Evolutionary conservation across 75 land plant genomes (phyloP), one percentile per base, ranked within the genome.

Genomic region (Selaginella moellendorffii): DNA sequence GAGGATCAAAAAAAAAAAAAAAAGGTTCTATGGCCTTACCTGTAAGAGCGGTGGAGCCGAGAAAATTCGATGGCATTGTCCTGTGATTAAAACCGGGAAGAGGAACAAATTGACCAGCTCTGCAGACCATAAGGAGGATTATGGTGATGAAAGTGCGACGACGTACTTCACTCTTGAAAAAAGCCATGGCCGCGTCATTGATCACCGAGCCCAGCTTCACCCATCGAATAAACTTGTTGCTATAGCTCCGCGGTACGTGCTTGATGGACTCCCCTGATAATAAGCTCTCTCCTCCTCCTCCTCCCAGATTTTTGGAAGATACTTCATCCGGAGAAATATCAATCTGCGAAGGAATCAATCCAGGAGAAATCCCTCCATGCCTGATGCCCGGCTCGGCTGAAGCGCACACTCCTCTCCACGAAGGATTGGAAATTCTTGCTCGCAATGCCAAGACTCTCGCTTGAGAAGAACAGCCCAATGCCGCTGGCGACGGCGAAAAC

Each of bases 91-190:
- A 93, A 1, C 98, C 98, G 22, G 98, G 98, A 29, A 93, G 64
- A 27, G 98, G 98, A 52, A 93, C 73, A 56, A 83, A 93, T 62
- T 93, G 83, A 12, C 98, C 98, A 62, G 82, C 65, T 2, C 98
- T 84, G 31, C 96, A 80, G 2, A 83, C 74, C 19, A 88, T 69
- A 27, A 88, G 65, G 30, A 93, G 62, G 26, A 77, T 70, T 19
- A 87, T 78, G 2, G 95, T 93, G 52, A 93, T 83, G 69, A 78
- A 82, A 22, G 83, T 58, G 67, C 98, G 72, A 42, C 90, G 73
- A 26, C 98, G 75, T 54, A 93, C 82, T 72, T 93, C 98, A 78
- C 98, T 88, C 74, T 88, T 93, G 73, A 93, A 93, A 70, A 91
- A 81, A 1, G 79, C 71, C 31, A 81, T 89, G 0, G 96, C 85